These are phyloP conservation scores for Inga laurina DNA, from an alignment of 306 rosid genomes.

Conservation along the genomic window DNA sequence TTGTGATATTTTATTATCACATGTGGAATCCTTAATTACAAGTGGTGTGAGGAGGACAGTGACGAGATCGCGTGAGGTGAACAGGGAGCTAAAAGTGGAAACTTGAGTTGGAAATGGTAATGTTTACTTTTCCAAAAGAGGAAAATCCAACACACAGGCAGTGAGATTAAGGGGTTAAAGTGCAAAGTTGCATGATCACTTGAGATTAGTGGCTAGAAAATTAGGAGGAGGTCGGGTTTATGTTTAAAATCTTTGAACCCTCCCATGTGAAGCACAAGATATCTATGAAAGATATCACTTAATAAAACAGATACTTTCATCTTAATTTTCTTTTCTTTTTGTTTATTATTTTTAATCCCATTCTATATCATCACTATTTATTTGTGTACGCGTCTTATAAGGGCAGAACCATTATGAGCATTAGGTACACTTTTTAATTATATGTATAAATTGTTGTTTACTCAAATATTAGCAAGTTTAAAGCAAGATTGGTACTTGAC, in stretches of 20 bases:
- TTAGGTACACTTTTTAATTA: not conserved
- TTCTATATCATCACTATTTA: not conserved
- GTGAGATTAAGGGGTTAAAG: slow-evolving; percentile 23
- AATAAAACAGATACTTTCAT: not conserved
- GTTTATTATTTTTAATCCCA: not conserved
- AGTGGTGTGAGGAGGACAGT: not conserved
- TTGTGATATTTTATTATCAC: too few species aligned
- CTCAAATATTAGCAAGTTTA: not conserved
- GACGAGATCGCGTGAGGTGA: not conserved
- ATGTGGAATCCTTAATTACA: too few species aligned
- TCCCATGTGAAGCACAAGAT: slow-evolving; percentile 44
- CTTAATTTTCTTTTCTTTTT: not conserved
- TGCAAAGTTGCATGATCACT: slow-evolving; percentile 6
- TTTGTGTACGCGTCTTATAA: not conserved
- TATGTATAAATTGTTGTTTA: not conserved
- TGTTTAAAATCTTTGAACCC: slow-evolving; percentile 22
- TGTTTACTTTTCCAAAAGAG: slow-evolving; percentile 28
- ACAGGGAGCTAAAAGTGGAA: slow-evolving; percentile 20
- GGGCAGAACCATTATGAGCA: not conserved
- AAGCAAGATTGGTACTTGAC: not conserved
- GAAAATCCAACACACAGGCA: slow-evolving; percentile 4
- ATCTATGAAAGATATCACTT: not conserved
- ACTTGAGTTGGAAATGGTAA: slow-evolving; percentile 30
- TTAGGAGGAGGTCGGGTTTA: slow-evolving; percentile 5
- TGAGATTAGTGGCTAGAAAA: slow-evolving; percentile 42